A percentile compares a stretch with the other conserved stretches of the same genome.
These are phyloP conservation scores for Achaetomiella virescens DNA, from an alignment of 495 filamentous ascomycete species.

Conservation along the genomic window DNA sequence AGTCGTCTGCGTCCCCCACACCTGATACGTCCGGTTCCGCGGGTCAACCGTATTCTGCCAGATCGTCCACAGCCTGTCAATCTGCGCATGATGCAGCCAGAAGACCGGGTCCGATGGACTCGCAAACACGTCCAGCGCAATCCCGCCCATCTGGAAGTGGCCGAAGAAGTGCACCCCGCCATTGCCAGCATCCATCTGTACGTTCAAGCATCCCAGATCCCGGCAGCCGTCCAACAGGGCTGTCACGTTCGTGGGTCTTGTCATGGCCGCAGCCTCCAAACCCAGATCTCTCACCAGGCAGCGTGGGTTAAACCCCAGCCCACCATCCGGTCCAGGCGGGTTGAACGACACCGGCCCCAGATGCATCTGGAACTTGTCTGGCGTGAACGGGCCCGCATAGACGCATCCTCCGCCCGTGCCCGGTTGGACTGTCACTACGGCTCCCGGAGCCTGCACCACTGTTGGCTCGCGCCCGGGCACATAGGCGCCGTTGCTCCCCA, in stretches of 20 bases:
- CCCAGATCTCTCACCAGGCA: conserved; percentile 58
- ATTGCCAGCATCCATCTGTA: conserved; percentile 12
- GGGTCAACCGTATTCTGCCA: conserved; percentile 50
- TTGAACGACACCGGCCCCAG: conserved; percentile 8
- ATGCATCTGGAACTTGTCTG: not conserved
- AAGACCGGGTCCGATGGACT: conserved; percentile 60
- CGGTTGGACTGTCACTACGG: conserved; percentile 19
- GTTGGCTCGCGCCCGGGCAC: conserved; percentile 21
- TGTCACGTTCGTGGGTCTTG: conserved; percentile 16
- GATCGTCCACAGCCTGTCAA: conserved; percentile 60
- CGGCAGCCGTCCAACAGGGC: conserved; percentile 15
- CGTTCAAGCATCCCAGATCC: conserved; percentile 11
- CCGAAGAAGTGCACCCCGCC: conserved; percentile 19
- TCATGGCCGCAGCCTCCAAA: conserved; percentile 16
- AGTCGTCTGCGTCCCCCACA: conserved; percentile 11
- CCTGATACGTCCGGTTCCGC: conserved; percentile 1
- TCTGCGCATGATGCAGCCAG: conserved; percentile 56
- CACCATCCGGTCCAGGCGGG: conserved; percentile 6
- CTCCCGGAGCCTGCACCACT: not conserved
- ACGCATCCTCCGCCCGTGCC: conserved; percentile 39
- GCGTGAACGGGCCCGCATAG: conserved; percentile 15
- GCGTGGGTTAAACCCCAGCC: conserved; percentile 43
- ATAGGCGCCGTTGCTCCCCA: conserved; percentile 51
- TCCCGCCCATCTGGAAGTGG: conserved; percentile 21
- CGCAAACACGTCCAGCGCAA: conserved; percentile 43